Evolutionary conservation across 345 rosid species (phyloP).

Genomic region (Balakata baccata): DNA sequence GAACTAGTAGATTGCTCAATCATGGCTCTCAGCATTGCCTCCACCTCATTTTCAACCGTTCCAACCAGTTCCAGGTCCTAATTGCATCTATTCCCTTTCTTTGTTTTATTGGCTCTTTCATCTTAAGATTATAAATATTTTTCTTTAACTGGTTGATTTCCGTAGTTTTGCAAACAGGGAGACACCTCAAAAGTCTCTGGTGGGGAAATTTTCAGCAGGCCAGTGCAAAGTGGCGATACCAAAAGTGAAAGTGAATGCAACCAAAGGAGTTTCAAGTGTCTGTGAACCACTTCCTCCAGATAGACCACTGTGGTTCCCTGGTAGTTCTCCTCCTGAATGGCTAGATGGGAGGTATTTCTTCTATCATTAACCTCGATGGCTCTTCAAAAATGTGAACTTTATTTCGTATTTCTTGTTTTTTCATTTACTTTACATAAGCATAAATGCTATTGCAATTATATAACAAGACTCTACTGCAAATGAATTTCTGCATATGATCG

Average conservation of each 20-base stretch:
- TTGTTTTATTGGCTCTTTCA: not conserved
- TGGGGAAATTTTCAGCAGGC: conserved; percentile 8
- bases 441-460: too few species aligned
- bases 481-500: not conserved
- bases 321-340: conserved; percentile 82
- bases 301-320: conserved; percentile 94
- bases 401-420: not conserved
- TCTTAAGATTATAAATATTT: not conserved
- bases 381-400: not conserved
- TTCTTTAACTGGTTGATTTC: not conserved
- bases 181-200: conserved; percentile 10
- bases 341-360: conserved; percentile 74
- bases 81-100: not conserved
- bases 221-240: conserved; percentile 1
- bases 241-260: conserved; percentile 44
- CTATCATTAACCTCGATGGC: not conserved
- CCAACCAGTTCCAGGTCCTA: conserved; percentile 26
- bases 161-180: conserved; percentile 17
- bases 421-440: too few species aligned
- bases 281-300: conserved; percentile 96
- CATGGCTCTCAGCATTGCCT: conserved; percentile 43
- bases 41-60: conserved; percentile 31
- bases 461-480: too few species aligned
- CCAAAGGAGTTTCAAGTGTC: conserved; percentile 76
- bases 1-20: conserved; percentile 13